Conservation (phyloP, 1,284 basidiomycete genomes). For the Melampsora medusae region DNA sequence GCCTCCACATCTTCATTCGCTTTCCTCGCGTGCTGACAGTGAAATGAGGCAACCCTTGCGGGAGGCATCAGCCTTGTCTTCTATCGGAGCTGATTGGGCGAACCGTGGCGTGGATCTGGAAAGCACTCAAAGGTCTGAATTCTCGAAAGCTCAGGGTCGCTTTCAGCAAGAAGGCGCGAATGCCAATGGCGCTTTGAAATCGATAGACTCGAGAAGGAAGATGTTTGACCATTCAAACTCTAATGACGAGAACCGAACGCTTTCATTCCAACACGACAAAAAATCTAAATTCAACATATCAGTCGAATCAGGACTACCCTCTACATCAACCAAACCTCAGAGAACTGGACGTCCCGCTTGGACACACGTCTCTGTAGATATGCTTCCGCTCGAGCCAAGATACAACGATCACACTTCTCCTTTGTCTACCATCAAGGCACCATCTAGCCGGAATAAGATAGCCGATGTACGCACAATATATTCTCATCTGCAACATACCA, state of each 20-base stretch:
- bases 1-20: neutral
- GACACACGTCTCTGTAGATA: too few species aligned
- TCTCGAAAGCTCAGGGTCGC: neutral
- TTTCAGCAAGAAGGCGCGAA: too few species aligned
- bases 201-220: too few species aligned
- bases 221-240: too few species aligned
- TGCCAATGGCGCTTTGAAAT: too few species aligned
- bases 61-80: neutral
- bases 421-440: neutral
- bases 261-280: too few species aligned
- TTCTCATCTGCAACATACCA: neutral
- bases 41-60: neutral
- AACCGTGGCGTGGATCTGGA: neutral
- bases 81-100: neutral
- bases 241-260: too few species aligned
- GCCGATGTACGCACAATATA: slow-evolving; percentile 1
- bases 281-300: too few species aligned
- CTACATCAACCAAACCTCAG: too few species aligned
- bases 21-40: neutral
- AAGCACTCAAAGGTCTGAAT: neutral
- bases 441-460: neutral
- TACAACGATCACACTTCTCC: neutral
- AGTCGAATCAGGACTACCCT: too few species aligned
- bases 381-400: too few species aligned
- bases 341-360: too few species aligned